These are phyloP conservation scores for Fennellomyces sp. DNA, from an alignment of 371 early-diverging fungal genomes.

Conservation along the genomic window DNA sequence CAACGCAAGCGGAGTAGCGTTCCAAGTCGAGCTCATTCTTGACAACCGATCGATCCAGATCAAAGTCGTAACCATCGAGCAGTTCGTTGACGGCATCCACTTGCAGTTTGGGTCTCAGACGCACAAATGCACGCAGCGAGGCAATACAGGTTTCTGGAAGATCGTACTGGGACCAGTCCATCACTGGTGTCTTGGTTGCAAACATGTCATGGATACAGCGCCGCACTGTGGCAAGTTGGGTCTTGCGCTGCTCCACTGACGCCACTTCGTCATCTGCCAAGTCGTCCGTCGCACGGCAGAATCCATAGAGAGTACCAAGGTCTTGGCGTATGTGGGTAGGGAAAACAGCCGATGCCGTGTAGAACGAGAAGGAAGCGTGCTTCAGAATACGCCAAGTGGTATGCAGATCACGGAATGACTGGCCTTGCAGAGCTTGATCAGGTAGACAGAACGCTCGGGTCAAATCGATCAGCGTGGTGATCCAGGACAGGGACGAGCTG, in stretches of 20 bases:
- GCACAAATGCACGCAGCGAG: conserved; percentile 37
- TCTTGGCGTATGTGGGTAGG: conserved; percentile 53
- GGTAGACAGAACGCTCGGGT: conserved; percentile 30
- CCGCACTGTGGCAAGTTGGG: conserved; percentile 24
- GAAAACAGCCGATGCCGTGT: conserved; percentile 55
- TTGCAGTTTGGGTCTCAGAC: conserved; percentile 41
- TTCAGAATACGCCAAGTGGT: conserved; percentile 34
- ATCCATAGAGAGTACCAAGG: conserved; percentile 57
- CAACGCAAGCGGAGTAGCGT: conserved; percentile 56
- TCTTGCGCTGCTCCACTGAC: conserved; percentile 21
- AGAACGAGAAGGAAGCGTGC: conserved; percentile 57
- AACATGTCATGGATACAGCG: conserved; percentile 34
- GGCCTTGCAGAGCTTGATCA: conserved; percentile 24
- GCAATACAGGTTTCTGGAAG: conserved; percentile 33
- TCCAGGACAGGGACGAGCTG: background rate
- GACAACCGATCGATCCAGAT: conserved; percentile 39
- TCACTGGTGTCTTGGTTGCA: conserved; percentile 16
- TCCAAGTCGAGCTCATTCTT: conserved; percentile 41
- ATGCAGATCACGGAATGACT: conserved; percentile 26
- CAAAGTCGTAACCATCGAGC: conserved; percentile 57
- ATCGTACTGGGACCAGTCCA: conserved; percentile 31
- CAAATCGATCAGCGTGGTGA: conserved; percentile 12
- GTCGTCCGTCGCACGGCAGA: conserved; percentile 68
- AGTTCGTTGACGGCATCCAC: conserved; percentile 49
- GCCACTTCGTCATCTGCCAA: conserved; percentile 50